phyloP scores from a whole-genome alignment of 2,329 filamentous ascomycete species.

The Claviceps pazoutovae region DNA sequence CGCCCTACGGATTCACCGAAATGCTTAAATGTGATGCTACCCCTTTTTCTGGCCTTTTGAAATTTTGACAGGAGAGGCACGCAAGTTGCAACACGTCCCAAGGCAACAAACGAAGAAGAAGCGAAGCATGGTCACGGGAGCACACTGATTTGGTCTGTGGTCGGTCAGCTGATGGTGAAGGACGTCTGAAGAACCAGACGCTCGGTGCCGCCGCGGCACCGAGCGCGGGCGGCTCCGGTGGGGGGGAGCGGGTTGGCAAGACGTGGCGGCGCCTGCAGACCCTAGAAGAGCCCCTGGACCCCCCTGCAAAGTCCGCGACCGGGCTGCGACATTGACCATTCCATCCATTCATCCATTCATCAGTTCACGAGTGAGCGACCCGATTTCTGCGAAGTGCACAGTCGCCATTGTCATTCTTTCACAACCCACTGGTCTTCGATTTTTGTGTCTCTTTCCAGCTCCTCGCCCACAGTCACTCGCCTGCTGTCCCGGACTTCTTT shows the following conservation, averaged over 20 bases:
- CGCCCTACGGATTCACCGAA: too few relatives aligned
- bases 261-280: conserved; percentile 8
- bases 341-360: background rate
- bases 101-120: too few relatives aligned
- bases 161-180: background rate
- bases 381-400: background rate
- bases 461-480: background rate
- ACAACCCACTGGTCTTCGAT: too few relatives aligned
- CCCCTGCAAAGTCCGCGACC: background rate
- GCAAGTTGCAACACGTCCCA: too few relatives aligned
- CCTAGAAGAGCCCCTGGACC: conserved; percentile 4
- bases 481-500: background rate
- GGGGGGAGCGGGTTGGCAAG: conserved; percentile 9
- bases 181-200: background rate
- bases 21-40: too few relatives aligned
- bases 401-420: background rate
- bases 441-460: background rate
- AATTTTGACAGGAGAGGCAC: too few relatives aligned
- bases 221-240: background rate
- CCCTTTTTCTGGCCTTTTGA: too few relatives aligned
- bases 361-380: background rate
- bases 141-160: too few relatives aligned
- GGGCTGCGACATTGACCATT: background rate
- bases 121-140: too few relatives aligned
- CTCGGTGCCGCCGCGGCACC: background rate